These are phyloP conservation scores for Ottelia alismoides DNA, from an alignment of 106 monocot genomes.

Conservation along the genomic window DNA sequence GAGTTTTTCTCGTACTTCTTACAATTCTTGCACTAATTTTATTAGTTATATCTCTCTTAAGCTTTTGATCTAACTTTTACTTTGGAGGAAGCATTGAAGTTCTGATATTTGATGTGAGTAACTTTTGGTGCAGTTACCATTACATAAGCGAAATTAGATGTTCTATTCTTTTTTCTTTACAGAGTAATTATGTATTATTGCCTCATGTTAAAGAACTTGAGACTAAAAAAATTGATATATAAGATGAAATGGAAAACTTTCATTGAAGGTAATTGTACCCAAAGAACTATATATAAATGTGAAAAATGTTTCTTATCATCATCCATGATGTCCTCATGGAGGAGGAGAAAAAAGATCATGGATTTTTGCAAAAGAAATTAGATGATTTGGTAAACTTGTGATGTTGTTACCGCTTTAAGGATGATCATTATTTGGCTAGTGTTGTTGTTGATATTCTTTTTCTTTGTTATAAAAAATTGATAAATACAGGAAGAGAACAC, in stretches of 20 bases:
- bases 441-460: not conserved
- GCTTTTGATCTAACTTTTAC: too few relatives aligned
- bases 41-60: too few relatives aligned
- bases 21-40: too few relatives aligned
- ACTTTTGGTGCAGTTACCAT: too few relatives aligned
- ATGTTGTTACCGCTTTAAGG: not conserved
- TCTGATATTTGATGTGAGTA: too few relatives aligned
- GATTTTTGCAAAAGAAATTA: conserved; percentile 37
- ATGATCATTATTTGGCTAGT: not conserved
- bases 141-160: too few relatives aligned
- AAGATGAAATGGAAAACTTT: conserved; percentile 43
- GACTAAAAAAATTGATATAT: conserved; percentile 38
- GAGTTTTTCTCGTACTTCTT: too few relatives aligned
- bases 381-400: conserved; percentile 44
- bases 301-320: not conserved
- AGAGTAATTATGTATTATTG: conserved; percentile 36
- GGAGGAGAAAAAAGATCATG: conserved; percentile 46
- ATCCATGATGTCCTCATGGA: conserved; percentile 36
- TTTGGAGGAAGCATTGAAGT: too few relatives aligned
- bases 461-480: not conserved
- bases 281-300: too few relatives aligned
- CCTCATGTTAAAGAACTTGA: conserved; percentile 50
- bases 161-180: too few relatives aligned
- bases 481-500: conserved; percentile 46
- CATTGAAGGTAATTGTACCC: conserved; percentile 32